phyloP scores from a whole-genome alignment of 1,284 basidiomycete species.

The Irpex sp. region DNA sequence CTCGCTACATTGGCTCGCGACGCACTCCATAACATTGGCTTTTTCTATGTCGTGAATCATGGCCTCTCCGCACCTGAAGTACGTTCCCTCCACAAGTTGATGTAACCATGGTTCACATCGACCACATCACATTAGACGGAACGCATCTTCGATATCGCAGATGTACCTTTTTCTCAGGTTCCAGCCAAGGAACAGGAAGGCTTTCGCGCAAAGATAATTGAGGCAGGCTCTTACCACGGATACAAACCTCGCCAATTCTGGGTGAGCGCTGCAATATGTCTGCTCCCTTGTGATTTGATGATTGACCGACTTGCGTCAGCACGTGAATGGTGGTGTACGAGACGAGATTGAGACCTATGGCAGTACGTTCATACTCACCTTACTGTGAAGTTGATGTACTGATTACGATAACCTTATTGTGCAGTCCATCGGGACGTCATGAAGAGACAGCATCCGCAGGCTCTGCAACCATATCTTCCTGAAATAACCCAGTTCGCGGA shows the following conservation, averaged over 20 bases:
- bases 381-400: background rate
- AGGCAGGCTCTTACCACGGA: slow-evolving; percentile 50
- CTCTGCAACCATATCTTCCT: slow-evolving; percentile 36
- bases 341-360: slow-evolving; percentile 62
- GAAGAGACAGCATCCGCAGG: slow-evolving; percentile 29
- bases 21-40: slow-evolving; percentile 58
- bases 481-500: slow-evolving; percentile 34
- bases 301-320: slow-evolving; percentile 28
- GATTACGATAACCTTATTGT: background rate
- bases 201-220: slow-evolving; percentile 44
- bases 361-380: slow-evolving; percentile 30
- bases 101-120: background rate
- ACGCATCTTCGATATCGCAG: slow-evolving; percentile 61
- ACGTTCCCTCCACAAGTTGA: background rate
- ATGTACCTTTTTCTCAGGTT: slow-evolving; percentile 54
- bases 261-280: slow-evolving; percentile 29
- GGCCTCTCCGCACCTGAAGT: slow-evolving; percentile 47
- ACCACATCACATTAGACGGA: slow-evolving; percentile 27
- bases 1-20: slow-evolving; percentile 48
- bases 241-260: slow-evolving; percentile 55
- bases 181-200: slow-evolving; percentile 51
- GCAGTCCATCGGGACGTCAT: slow-evolving; percentile 22
- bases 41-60: slow-evolving; percentile 62
- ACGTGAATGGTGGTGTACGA: slow-evolving; percentile 50
- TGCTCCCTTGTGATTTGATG: background rate